Evolutionary conservation across 2,329 filamentous ascomycete species (phyloP), one percentile per base, ranked within the genome.

Genomic region (Hymenoscyphus fructigenus): DNA sequence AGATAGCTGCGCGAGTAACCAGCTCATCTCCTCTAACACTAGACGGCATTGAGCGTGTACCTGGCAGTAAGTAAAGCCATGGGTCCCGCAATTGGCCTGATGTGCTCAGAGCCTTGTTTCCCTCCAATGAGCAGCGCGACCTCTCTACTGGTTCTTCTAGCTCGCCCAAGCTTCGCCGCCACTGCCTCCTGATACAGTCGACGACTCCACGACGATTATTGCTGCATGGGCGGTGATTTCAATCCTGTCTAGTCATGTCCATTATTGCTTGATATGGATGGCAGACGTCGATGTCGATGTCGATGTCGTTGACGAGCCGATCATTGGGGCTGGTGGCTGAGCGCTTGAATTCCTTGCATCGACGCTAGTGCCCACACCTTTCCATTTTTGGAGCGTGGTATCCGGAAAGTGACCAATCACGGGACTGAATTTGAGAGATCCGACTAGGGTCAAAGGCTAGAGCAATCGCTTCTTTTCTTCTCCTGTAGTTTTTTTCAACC

Each of bases 291-390:
- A n/a, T 47, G 23, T 9, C n/a, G 44, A 14, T 44, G 17, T 44
- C 15, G 7, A 50, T 50, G 44, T 50, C 44, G 44, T 50, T 50
- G 23, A n/a, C 55, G 55, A 34, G 56, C 34, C 56, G 56, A 57
- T 57, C 56, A 20, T 57, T 36, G 34, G 28, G 34, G 17, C 34
- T 57, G 56, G 28, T 34, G 28, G 32, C 56, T 38, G 29, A 58
- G 15, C 56, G 14, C 14, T 36, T 10, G 34, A 38, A 38, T 34
- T 53, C 56, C 56, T 14, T 34, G 29, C 56, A 38, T 58, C 56
- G 32, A 20, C 56, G 56, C 56, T 58, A 58, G 56, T 23, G 29
- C 12, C 29, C 56, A 55, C 28, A 36, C 44, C n/a, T 36, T 15
- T 36, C 15, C 55, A 7, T 20, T 32, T 44, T 6, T 14, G n/a